A percentile compares a stretch with the other conserved stretches of the same genome.
Conservation (phyloP, 495 filamentous ascomycete species). For the Trichoderma orchidacearum region DNA sequence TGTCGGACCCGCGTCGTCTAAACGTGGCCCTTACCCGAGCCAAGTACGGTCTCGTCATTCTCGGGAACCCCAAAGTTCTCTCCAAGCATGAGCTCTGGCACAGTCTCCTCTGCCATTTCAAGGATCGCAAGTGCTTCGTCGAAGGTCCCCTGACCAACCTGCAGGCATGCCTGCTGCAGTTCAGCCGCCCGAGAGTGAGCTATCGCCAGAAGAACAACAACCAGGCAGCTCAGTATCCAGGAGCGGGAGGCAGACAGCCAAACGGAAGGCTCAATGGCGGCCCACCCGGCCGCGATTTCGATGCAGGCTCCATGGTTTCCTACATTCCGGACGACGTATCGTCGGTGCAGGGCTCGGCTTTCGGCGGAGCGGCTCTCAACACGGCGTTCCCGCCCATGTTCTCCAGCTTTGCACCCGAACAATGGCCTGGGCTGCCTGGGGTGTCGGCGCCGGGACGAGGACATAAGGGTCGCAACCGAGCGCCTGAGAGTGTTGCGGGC, state of each 20-base stretch:
- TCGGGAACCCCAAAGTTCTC: constrained; percentile 95
- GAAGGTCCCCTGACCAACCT: constrained; percentile 95
- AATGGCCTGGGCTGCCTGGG: constrained; percentile 73
- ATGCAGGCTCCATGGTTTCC: constrained; percentile 73
- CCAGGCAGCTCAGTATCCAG: constrained; percentile 35
- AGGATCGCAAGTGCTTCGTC: constrained; percentile 90
- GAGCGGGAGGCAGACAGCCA: not conserved
- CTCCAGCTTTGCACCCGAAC: constrained; percentile 70
- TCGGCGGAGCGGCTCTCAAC: constrained; percentile 64
- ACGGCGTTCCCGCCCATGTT: constrained; percentile 93
- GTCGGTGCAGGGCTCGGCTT: constrained; percentile 82
- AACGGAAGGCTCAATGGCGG: constrained; percentile 26
- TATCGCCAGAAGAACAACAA: constrained; percentile 77
- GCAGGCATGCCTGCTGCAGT: constrained; percentile 87
- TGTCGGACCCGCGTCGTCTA: constrained; percentile 94
- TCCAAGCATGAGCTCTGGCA: constrained; percentile 98
- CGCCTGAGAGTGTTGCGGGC: constrained; percentile 68
- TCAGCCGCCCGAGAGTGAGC: constrained; percentile 81
- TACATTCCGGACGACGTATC: constrained; percentile 98
- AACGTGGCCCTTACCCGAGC: constrained; percentile 98
- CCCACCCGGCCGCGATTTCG: constrained; percentile 53
- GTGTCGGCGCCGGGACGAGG: constrained; percentile 42
- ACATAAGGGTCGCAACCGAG: constrained; percentile 43
- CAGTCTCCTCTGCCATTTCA: constrained; percentile 90
- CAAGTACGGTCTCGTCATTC: constrained; percentile 89